Evolutionary conservation across 306 rosid species (phyloP).

Genomic region (Erythrophleum fordii): DNA sequence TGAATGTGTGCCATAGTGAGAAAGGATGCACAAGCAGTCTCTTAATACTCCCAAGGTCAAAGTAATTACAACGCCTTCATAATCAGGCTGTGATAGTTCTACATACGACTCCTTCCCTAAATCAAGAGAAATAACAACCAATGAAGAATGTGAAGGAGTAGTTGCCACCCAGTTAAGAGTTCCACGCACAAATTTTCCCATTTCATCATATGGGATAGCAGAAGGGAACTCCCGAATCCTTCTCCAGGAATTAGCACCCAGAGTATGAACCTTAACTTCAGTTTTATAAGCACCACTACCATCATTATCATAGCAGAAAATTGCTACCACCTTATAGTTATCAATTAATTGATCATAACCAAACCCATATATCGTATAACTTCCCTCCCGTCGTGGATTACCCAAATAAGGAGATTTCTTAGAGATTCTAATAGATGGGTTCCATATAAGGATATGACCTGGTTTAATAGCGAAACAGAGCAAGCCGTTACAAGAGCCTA

Average conservation of each 20-base stretch:
- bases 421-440: slow-evolving; percentile 36
- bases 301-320: slow-evolving; percentile 5
- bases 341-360: slow-evolving; percentile 40
- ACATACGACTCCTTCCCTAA: slow-evolving; percentile 42
- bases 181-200: slow-evolving; percentile 43
- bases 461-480: slow-evolving; percentile 16
- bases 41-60: slow-evolving; percentile 20
- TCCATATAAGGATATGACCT: slow-evolving; percentile 22
- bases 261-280: slow-evolving; percentile 28
- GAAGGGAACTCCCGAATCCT: slow-evolving; percentile 35
- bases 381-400: background rate
- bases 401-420: slow-evolving; percentile 21
- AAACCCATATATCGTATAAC: slow-evolving; percentile 30
- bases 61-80: background rate
- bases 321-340: slow-evolving; percentile 40
- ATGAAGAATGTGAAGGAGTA: background rate
- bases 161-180: slow-evolving; percentile 40
- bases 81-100: slow-evolving; percentile 38
- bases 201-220: background rate
- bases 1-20: background rate
- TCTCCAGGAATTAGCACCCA: slow-evolving; percentile 39
- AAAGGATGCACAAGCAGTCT: slow-evolving; percentile 34
- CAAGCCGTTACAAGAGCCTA: slow-evolving; percentile 47
- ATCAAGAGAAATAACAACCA: slow-evolving; percentile 43
- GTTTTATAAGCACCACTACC: background rate